Percentiles rank a stretch among this genome's conserved stretches.
Evolutionary conservation across 2,329 filamentous ascomycete species (phyloP).

Genomic region (Pestalotiopsis sp.): DNA sequence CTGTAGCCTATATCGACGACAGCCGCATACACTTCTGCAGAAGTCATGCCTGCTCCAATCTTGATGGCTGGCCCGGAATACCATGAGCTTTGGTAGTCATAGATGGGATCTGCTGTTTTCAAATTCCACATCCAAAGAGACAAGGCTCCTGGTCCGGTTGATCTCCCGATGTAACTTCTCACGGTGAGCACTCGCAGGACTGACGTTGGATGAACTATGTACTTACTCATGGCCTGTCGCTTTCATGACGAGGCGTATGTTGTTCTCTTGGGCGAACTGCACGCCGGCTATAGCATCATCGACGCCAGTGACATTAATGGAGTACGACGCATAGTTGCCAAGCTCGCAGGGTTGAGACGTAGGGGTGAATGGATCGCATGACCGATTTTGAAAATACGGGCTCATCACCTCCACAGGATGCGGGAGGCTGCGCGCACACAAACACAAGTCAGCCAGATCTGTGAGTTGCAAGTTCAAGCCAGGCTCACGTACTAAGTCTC

Average conservation of each 20-base stretch:
- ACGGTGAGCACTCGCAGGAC: not conserved
- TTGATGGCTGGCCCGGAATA: constrained; percentile 50
- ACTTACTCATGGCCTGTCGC: constrained; percentile 23
- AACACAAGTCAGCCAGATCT: not conserved
- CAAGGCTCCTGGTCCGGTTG: constrained; percentile 37
- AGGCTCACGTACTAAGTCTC: not conserved
- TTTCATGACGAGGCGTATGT: constrained; percentile 21
- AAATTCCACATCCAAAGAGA: constrained; percentile 43
- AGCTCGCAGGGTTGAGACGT: constrained; percentile 41
- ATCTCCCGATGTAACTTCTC: constrained; percentile 36
- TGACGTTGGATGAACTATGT: not conserved
- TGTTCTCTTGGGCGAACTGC: constrained; percentile 18
- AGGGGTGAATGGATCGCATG: constrained; percentile 41
- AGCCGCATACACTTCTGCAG: constrained; percentile 40
- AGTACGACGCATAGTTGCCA: constrained; percentile 45
- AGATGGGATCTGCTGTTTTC: constrained; percentile 30
- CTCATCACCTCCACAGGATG: constrained; percentile 15
- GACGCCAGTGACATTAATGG: constrained; percentile 34
- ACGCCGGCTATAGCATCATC: constrained; percentile 30
- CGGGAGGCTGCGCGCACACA: not conserved
- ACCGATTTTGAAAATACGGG: constrained; percentile 35
- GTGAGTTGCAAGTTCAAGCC: not conserved
- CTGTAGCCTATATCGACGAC: constrained; percentile 39
- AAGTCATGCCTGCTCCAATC: constrained; percentile 51
- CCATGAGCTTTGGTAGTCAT: constrained; percentile 29